These are phyloP conservation scores for Bruguiera gymnorhiza DNA, from an alignment of 345 rosid species.

Conservation along the genomic window DNA sequence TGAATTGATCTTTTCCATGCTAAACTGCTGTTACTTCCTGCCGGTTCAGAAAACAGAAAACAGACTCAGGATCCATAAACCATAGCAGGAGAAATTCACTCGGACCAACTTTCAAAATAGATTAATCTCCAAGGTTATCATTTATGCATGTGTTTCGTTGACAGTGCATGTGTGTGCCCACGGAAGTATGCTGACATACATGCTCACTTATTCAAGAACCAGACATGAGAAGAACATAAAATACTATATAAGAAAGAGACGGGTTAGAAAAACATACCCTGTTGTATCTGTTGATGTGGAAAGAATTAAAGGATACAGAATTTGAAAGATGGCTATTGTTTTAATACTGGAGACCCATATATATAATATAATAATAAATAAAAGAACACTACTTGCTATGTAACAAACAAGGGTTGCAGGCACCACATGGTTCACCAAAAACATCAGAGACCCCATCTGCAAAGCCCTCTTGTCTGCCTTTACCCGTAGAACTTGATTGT, in stretches of 20 bases:
- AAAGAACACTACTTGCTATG: too few relatives aligned
- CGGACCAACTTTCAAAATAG: too few relatives aligned
- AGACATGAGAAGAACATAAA: not conserved
- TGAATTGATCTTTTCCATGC: constrained; percentile 47
- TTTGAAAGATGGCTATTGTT: not conserved
- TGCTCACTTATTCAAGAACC: not conserved
- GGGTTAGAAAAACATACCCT: not conserved
- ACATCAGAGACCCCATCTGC: constrained; percentile 12
- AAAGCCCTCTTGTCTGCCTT: constrained; percentile 34
- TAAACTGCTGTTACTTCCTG: not conserved
- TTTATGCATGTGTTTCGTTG: not conserved
- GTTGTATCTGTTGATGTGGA: not conserved
- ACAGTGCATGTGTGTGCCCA: not conserved
- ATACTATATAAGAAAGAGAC: not conserved
- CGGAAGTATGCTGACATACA: not conserved
- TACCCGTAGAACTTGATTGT: constrained; percentile 17
- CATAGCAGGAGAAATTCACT: too few relatives aligned
- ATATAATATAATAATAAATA: not conserved
- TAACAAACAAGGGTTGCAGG: not conserved
- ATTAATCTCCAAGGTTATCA: too few relatives aligned
- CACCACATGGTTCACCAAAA: constrained; percentile 4
- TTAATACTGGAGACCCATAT: not conserved
- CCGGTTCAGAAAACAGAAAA: too few relatives aligned
- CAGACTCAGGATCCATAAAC: too few relatives aligned
- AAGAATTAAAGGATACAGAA: not conserved